Base-by-base conservation (phyloP, 1,284 basidiomycete species). In the Pisolithus thermaeus region DNA sequence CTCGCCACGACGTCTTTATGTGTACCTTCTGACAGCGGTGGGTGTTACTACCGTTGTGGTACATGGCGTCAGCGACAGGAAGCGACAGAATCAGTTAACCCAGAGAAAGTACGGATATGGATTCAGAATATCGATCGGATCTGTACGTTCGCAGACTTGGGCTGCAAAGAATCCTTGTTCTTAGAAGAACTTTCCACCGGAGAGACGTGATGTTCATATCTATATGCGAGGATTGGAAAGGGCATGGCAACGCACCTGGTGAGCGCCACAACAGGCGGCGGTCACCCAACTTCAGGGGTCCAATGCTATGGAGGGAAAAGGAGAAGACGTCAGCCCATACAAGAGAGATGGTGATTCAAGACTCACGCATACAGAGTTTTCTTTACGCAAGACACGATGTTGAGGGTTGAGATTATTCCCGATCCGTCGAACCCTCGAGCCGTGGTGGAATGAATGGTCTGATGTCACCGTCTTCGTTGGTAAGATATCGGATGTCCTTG, bases 151-250 rank as follows among this genome's bases (percentile, higher is more conserved):
- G 59, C 89, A 91, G 7, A 90, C 76, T 58, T 90, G 87, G 0
- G 87, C 88, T 0, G 91, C 80, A 4, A 90, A 83, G 74, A 84
- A 93, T 11, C 90, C 91, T 61, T 84, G 81, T 49, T 84, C 70
- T 20, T 20, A 20, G 18, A 20, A 93, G 46, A 85, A 87, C 83
- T 90, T 32, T 32, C 30, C 11, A 23, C 4, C 3, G 9, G 20
- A 5, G 12, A 52, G 20, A 46, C 5, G 12, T 28, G 37, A n/a
- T 20, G n/a, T 40, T 27, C 35, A 36, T 18, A 20, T 20, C 35
- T 18, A 47, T n/a, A 37, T 9, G 30, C 45, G 40, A 39, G 23
- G 20, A 22, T 1, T 11, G 12, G 23, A 30, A 7, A 58, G 41
- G 2, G 27, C 12, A 25, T 25, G 18, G 16, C 4, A 9, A 7